A percentile compares a stretch with the other conserved stretches of the same genome.
Conservation (phyloP, 2,329 filamentous ascomycete genomes). For the Colletotrichum australisinense region DNA sequence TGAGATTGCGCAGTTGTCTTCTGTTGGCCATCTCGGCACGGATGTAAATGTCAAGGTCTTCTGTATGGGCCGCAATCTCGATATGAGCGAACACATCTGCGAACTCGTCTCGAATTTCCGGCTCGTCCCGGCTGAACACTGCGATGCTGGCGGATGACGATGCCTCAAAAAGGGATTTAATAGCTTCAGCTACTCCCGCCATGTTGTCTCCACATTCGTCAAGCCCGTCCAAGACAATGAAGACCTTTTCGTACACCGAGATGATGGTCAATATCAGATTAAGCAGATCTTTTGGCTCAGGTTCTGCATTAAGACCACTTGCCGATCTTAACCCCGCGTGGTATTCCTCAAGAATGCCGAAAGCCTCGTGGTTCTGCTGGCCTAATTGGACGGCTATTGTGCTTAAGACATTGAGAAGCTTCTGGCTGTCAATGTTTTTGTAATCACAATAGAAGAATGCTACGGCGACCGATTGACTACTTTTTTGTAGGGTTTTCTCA, state of each 20-base stretch:
- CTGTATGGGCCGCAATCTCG: not conserved
- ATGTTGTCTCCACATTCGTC: not conserved
- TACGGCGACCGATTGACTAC: not conserved
- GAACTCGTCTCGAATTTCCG: not conserved
- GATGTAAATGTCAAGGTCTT: constrained; percentile 12
- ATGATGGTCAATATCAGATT: not conserved
- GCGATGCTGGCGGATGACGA: not conserved
- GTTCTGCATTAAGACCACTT: not conserved
- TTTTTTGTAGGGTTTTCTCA: not conserved
- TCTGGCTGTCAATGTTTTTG: not conserved
- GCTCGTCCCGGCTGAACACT: not conserved
- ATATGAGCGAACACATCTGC: not conserved
- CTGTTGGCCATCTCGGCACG: constrained; percentile 1
- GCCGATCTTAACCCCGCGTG: not conserved
- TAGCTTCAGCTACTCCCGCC: not conserved
- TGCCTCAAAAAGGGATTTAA: not conserved
- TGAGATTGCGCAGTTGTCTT: not conserved
- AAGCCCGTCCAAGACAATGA: not conserved
- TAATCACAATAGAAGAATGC: constrained; percentile 14
- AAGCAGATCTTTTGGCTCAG: not conserved
- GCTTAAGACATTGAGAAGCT: not conserved
- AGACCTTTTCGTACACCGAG: not conserved
- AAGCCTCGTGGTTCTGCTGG: not conserved
- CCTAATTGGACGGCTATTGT: not conserved
- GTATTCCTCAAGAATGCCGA: not conserved